phyloP scores from a whole-genome alignment of 139 green algal species.

The Tetradesmus obliquus region DNA sequence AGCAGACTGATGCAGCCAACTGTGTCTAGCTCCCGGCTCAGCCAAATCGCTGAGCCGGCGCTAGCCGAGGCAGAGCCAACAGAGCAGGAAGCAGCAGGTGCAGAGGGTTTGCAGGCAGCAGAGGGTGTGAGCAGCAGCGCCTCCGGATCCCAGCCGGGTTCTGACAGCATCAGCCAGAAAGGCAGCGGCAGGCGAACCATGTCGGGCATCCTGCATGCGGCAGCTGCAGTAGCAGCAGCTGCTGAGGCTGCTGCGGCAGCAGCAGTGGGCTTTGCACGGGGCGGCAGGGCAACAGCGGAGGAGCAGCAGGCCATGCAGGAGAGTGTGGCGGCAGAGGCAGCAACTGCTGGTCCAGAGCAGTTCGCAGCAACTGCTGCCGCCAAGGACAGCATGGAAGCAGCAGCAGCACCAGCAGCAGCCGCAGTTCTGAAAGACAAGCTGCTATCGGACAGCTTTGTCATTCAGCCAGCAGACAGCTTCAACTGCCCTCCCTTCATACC shows the following conservation, averaged over 20 bases:
- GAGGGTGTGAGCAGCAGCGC: not conserved
- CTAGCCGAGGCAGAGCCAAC: not conserved
- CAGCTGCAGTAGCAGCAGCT: constrained; percentile 14
- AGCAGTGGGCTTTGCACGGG: constrained; percentile 11
- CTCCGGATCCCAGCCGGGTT: not conserved
- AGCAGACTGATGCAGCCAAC: not conserved
- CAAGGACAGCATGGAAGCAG: not conserved
- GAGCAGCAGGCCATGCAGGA: not conserved
- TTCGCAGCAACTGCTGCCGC: not conserved
- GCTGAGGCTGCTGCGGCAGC: constrained; percentile 14
- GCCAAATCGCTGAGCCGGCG: not conserved
- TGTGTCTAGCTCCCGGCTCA: not conserved
- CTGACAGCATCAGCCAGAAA: not conserved
- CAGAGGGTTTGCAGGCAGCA: constrained; percentile 1
- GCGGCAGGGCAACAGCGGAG: not conserved
- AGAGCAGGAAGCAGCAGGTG: constrained; percentile 16
- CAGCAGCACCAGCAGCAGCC: not conserved
- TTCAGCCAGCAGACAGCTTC: constrained; percentile 30
- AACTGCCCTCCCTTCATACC: constrained; percentile 39
- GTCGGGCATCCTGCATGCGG: constrained; percentile 10
- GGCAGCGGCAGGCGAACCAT: not conserved
- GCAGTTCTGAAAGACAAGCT: not conserved
- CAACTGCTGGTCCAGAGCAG: not conserved
- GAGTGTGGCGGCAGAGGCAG: not conserved
- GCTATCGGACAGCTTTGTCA: not conserved